Percentiles rank a stretch among this genome's conserved stretches.
phyloP scores from a whole-genome alignment of 2,329 filamentous ascomycete species.

The Hymenotorrendiella dingleyae region DNA sequence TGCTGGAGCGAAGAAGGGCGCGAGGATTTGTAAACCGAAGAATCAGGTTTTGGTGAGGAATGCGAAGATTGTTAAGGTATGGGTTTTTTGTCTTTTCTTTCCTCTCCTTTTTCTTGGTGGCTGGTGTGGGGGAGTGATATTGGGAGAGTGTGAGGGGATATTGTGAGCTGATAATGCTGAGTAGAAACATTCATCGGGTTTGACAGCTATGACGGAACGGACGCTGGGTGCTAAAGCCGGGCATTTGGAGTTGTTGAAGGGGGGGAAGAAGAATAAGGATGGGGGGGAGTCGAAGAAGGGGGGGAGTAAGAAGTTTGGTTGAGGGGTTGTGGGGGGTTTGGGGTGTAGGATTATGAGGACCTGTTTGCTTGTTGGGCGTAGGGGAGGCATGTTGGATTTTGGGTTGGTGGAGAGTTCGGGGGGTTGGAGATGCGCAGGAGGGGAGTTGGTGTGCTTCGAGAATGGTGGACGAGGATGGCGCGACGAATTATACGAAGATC shows the following conservation, averaged over 20 bases:
- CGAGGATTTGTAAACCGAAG: slow-evolving; percentile 60
- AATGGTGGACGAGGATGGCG: too few relatives aligned
- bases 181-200: slow-evolving; percentile 55
- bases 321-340: slow-evolving; percentile 7
- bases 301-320: slow-evolving; percentile 31
- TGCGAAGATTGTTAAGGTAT: slow-evolving; percentile 56
- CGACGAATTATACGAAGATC: too few relatives aligned
- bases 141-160: too few relatives aligned
- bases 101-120: neutral
- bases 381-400: too few relatives aligned
- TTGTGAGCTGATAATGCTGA: neutral
- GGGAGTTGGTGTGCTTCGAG: too few relatives aligned
- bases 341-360: neutral
- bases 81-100: slow-evolving; percentile 6
- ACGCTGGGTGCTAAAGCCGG: slow-evolving; percentile 61
- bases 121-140: slow-evolving; percentile 3
- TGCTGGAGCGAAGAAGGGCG: slow-evolving; percentile 50
- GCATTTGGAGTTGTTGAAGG: slow-evolving; percentile 62
- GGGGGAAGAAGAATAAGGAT: slow-evolving; percentile 56
- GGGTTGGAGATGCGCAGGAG: too few relatives aligned
- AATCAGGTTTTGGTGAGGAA: slow-evolving; percentile 54
- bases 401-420: too few relatives aligned
- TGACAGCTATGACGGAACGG: slow-evolving; percentile 61
- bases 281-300: slow-evolving; percentile 30
- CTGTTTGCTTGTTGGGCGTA: too few relatives aligned